Base-by-base conservation (phyloP, 2,329 filamentous ascomycete species). In the Fragosphaeria purpurea region DNA sequence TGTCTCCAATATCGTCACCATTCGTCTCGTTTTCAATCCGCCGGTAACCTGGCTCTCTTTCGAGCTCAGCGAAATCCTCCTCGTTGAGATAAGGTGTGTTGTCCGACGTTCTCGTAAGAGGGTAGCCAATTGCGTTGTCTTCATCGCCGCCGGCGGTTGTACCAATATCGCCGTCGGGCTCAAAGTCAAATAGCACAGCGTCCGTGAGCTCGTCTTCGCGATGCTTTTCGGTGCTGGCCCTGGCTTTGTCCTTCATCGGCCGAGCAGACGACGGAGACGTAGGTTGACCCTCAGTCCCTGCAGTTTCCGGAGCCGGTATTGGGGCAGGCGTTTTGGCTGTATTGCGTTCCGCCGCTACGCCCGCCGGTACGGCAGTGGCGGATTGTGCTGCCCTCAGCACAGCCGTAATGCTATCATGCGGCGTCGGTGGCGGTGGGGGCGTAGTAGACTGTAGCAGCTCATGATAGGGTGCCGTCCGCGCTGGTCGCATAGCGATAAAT, bases 111-210 rank as follows among this genome's bases (percentile, higher is more conserved):
- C 56, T 53, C 4, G 49, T 22, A 7, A 58, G 39, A 4, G 55
- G 56, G n/a, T 56, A 54, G 22, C 56, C 56, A 5, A 54, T 31
- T 1, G 22, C 30, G 35, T 70, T 67, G 32, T 70, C 64, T 44
- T 34, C 47, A 7, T 40, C 41, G 5, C 9, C 22, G 22, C 22
- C 22, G 22, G 22, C 22, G 22, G 22, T 22, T 3, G 22, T 22
- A 22, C 22, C 13, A 9, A 33, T 42, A 3, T 46, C 37, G 47
- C 37, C 39, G 42, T 52, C 53, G 7, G 40, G 22, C n/a, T 68
- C 58, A 31, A 59, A 58, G 1, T 51, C 57, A 33, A 59, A 60
- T 3, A 59, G 49, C 31, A 48, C 50, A 30, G 58, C 56, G 32
- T 56, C 56, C 12, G 52, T 48, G 32, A 41, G 12, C 11, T 37